Evolutionary conservation across 305 asterid genomes (phyloP), one percentile per base, ranked within the genome.

Genomic region (Fraxinus sp.): DNA sequence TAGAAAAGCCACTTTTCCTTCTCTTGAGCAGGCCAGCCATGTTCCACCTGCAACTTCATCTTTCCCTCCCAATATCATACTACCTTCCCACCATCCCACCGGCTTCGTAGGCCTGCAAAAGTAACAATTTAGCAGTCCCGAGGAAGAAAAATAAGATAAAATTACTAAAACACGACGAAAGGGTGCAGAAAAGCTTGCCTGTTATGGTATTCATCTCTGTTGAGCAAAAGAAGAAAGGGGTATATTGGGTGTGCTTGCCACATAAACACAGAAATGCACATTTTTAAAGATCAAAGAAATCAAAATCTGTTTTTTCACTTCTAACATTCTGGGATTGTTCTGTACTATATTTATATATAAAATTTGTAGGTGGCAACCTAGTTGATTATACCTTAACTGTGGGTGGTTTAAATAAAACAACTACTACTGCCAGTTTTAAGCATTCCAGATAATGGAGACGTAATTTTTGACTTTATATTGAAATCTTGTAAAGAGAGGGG

Each of bases 151-250:
- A 18, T 3, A 74, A 37, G 49, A n/a, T 35, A 74, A 74, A 18
- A 33, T 35, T 36, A 35, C 4, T 11, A 7, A 6, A 7, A 20
- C 16, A 0, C 5, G 0, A 20, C 33, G 5, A 24, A 10, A 7
- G 1, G 39, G 44, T 0, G 26, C 55, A 49, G 7, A 4, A 26
- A 57, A 11, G 79, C 84, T 88, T 90, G 85, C 92, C 95, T 87
- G 83, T 86, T 87, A 87, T 93, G 97, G 80, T 89, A 93, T 87
- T 93, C 97, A 87, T 93, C 94, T 82, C 95, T 90, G 86, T 93
- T 93, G 20, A 89, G 92, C 80, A 94, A 89, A 71, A 94, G 90
- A 46, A 92, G 86, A 13, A 92, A 91, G 33, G 98, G 95, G 87
- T 94, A 89, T 35, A 83, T 46, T 59, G 94, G 91, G 37, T 91